Evolutionary conservation across 805 yeast species (phyloP), one percentile per base, ranked within the genome.

Genomic region (Myxozyma kluyveri): DNA sequence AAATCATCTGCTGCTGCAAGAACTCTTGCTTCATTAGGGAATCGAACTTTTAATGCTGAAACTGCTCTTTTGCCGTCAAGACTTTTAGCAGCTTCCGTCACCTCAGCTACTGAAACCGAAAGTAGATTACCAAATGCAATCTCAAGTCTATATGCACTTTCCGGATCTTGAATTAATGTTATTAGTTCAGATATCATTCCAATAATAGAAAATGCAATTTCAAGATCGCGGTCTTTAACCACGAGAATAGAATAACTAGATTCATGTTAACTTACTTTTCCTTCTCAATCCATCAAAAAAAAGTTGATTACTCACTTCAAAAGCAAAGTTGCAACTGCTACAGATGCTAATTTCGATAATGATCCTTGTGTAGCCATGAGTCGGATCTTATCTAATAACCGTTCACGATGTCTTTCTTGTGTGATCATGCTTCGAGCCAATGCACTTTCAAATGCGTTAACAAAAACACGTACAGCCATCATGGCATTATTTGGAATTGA

Each of bases 111-210:
- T 12, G 36, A 39, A 4, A 52, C 19, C 5, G 60, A 54, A 18
- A 76, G 61, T 33, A 82, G 57, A 42, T 87, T 86, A 2, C 93
- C 95, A 51, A 73, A 75, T 0, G 85, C 82, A 23, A 86, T 72
- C 9, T 76, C 57, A 21, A 82, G 59, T 63, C 96, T 75, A 65
- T 86, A 87, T 0, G 81, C 79, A 1, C 89, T 79, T 66, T 87
- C 96, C 36, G 80, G 76, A 35, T 77, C 77, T 0, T 69, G 61
- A 4, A 72, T 48, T 26, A 63, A 63, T 1, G 59, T 53, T 6
- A 69, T 68, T 6, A 70, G 61, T 19, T 65, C 69, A 2, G 68
- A 56, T 12, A 74, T 37, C 22, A 65, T 57, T 17, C 71, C 67
- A 23, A 65, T 36, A 10, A 64, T 61, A 10, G 64, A 52, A 3